Base-by-base conservation (phyloP, 805 yeast genomes). In the Debaryomyces castellii region DNA sequence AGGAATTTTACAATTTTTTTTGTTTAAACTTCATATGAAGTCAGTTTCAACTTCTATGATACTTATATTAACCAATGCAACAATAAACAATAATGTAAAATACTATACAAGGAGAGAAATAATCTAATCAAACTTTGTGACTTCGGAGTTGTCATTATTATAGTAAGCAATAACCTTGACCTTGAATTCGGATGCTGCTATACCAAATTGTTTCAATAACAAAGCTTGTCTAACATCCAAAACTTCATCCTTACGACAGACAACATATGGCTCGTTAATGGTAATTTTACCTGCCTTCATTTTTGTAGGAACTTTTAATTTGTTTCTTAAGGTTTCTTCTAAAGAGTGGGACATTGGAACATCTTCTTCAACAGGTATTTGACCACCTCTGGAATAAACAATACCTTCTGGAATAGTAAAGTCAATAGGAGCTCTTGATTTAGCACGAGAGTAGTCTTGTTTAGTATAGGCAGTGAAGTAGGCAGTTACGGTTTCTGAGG, bases 261-360 rank as follows among this genome's bases (percentile, higher is more conserved):
- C 97, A 39, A 76, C 77, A 68, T 80, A 89, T 34, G 94, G 94
- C 54, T 82, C 81, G 17, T 80, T 81, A 40, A 94, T 72, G 47
- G 79, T 76, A 53, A 94, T 85, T 65, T 92, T 92, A 65, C 99
- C 99, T 43, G 83, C 77, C 61, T 86, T 87, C 53, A 94, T 87
- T 62, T 82, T 85, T 4, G 98, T 91, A 55, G 99, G 98, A 56
- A 94, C 81, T 63, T 92, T 91, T 54, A 83, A 83, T 63, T 87
- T 87, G 67, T 83, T 87, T 76, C 99, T 86, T 60, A 94, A 68
- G 34, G 96, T 89, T 59, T 90, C 89, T 69, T 94, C 99, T 71
- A 95, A 78, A 5, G 98, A 89, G 64, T 94, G 99, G 10, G 95
- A 85, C 87, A 94, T 84, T 56, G 97, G 96, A 17, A 94, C 90